Percentiles rank a stretch among this genome's conserved stretches.
Conservation (phyloP, 2,329 filamentous ascomycete genomes). For the Cladorrhinum sp. region DNA sequence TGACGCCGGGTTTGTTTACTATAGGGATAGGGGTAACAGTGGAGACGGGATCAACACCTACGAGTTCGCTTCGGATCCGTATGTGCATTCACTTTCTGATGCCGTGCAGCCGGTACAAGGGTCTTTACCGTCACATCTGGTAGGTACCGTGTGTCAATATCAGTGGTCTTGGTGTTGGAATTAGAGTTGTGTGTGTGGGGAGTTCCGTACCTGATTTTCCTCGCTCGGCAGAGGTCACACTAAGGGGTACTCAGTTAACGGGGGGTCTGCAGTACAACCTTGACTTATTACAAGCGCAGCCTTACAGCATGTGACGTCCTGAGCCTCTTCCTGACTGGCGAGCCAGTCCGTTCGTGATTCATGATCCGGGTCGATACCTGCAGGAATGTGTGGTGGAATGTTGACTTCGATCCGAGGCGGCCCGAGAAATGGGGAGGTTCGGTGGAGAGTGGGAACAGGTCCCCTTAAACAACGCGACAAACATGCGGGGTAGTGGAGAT, state of each 20-base stretch:
- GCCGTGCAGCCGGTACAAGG: slow-evolving; percentile 42
- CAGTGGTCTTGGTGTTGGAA: background rate
- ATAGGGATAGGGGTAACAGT: slow-evolving; percentile 4
- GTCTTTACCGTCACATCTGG: slow-evolving; percentile 46
- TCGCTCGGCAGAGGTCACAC: slow-evolving; percentile 47
- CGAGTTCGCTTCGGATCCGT: slow-evolving; percentile 44
- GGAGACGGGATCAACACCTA: slow-evolving; percentile 28
- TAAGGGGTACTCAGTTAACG: slow-evolving; percentile 22
- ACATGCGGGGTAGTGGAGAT: slow-evolving; percentile 14
- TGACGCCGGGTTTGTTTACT: slow-evolving; percentile 2
- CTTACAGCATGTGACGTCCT: slow-evolving; percentile 43
- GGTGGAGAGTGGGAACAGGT: background rate
- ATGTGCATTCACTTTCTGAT: slow-evolving; percentile 39
- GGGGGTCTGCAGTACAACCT: background rate
- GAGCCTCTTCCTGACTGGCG: slow-evolving; percentile 39
- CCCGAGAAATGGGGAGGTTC: slow-evolving; percentile 25
- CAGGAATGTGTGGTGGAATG: background rate
- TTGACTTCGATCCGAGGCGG: slow-evolving; percentile 33
- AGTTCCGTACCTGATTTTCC: slow-evolving; percentile 43
- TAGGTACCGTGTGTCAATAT: background rate
- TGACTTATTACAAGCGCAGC: slow-evolving; percentile 3
- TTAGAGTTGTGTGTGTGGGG: background rate
- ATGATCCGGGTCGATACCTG: slow-evolving; percentile 10
- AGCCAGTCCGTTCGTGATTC: slow-evolving; percentile 30
- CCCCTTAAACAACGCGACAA: background rate